phyloP scores from a whole-genome alignment of 2,329 filamentous ascomycete genomes.

The Colletotrichum tamarilloi region DNA sequence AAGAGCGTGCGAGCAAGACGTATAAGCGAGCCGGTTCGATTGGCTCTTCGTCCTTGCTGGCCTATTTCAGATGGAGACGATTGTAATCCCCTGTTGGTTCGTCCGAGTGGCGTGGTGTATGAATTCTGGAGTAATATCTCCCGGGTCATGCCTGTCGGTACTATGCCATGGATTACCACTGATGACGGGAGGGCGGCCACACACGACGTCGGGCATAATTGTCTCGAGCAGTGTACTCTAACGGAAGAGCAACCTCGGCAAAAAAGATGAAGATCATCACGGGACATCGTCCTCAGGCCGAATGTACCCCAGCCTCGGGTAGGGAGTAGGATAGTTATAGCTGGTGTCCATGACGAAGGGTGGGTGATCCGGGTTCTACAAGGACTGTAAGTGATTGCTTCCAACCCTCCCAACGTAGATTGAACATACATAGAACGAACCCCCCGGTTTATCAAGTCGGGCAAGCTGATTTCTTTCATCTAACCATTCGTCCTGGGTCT shows the following conservation, averaged over 20 bases:
- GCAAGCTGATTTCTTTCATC: not conserved
- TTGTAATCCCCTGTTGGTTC: not conserved
- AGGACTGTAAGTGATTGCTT: not conserved
- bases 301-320: conserved; percentile 18
- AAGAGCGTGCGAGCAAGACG: not conserved
- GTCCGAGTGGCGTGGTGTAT: not conserved
- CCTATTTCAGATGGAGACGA: not conserved
- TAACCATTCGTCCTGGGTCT: conserved; percentile 25
- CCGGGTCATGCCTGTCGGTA: not conserved
- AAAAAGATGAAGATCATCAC: not conserved
- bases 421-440: not conserved
- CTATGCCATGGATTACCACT: not conserved
- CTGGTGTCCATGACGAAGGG: conserved; percentile 7
- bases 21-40: not conserved
- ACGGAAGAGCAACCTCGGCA: not conserved
- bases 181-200: not conserved
- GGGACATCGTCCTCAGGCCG: not conserved
- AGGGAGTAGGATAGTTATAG: conserved; percentile 9
- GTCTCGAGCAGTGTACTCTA: not conserved
- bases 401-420: not conserved
- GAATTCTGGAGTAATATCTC: not conserved
- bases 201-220: not conserved
- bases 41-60: not conserved
- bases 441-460: not conserved
- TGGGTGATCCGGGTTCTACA: conserved; percentile 18